Evolutionary conservation across 2,329 filamentous ascomycete genomes (phyloP).

Genomic region (Aureobasidium uvarum): DNA sequence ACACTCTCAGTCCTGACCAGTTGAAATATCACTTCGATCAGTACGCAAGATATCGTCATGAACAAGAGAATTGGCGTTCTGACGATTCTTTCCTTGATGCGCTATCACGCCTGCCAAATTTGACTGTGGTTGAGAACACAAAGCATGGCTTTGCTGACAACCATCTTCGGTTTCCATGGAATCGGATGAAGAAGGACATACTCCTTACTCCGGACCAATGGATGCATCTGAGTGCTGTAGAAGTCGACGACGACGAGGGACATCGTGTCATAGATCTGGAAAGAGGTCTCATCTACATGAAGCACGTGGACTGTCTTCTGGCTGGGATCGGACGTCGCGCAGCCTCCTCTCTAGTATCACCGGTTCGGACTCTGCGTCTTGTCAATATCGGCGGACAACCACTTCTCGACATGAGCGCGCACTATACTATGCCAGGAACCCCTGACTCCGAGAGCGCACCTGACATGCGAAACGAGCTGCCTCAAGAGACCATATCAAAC

Average conservation of each 20-base stretch:
- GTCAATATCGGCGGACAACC: constrained; percentile 18
- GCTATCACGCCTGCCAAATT: constrained; percentile 31
- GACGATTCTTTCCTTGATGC: constrained; percentile 29
- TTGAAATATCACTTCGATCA: constrained; percentile 9
- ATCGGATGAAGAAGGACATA: constrained; percentile 26
- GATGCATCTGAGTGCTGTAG: constrained; percentile 27
- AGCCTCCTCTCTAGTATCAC: not conserved
- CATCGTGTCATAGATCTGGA: constrained; percentile 20
- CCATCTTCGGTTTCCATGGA: constrained; percentile 30
- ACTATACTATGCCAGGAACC: not conserved
- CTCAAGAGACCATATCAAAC: not conserved
- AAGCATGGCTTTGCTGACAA: constrained; percentile 29
- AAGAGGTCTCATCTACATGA: constrained; percentile 11
- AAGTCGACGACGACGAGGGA: constrained; percentile 13
- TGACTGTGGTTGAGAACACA: constrained; percentile 26
- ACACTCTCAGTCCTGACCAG: constrained; percentile 23
- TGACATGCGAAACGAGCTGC: not conserved
- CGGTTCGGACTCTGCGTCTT: not conserved
- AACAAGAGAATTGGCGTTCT: constrained; percentile 28
- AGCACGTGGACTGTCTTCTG: constrained; percentile 12
- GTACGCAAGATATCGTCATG: constrained; percentile 18
- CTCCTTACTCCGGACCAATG: constrained; percentile 31
- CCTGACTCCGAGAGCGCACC: not conserved
- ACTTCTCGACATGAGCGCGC: constrained; percentile 6
- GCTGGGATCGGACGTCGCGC: not conserved